phyloP scores from a whole-genome alignment of 2,329 filamentous ascomycete genomes.

The Ilyonectria robusta region DNA sequence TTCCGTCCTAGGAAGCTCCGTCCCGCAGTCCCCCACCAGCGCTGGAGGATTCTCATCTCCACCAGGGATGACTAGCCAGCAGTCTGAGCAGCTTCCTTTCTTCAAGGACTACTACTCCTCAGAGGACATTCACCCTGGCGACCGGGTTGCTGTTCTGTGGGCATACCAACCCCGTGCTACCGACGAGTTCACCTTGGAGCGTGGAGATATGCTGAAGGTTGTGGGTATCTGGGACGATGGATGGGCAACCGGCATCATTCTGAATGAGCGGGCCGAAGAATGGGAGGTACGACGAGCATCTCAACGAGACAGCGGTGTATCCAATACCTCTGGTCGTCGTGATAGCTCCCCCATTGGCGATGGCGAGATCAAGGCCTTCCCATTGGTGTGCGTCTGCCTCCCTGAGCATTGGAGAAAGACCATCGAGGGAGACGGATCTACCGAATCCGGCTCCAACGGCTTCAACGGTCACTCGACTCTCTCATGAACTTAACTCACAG shows the following conservation, averaged over 20 bases:
- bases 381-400: constrained; percentile 94
- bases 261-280: constrained; percentile 88
- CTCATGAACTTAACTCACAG: constrained; percentile 44
- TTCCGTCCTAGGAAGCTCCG: constrained; percentile 80
- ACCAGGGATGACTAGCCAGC: constrained; percentile 85
- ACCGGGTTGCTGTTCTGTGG: constrained; percentile 93
- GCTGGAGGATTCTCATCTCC: constrained; percentile 86
- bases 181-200: constrained; percentile 93
- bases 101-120: constrained; percentile 99
- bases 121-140: constrained; percentile 93
- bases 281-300: constrained; percentile 84
- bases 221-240: constrained; percentile 99
- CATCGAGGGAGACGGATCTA: constrained; percentile 88
- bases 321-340: constrained; percentile 78
- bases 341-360: constrained; percentile 72
- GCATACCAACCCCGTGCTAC: constrained; percentile 94
- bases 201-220: constrained; percentile 98
- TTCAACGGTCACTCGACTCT: constrained; percentile 43
- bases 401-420: constrained; percentile 98
- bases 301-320: constrained; percentile 94
- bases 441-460: constrained; percentile 71
- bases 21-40: constrained; percentile 81
- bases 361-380: constrained; percentile 97
- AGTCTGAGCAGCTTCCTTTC: constrained; percentile 94
- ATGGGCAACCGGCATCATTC: constrained; percentile 93